Evolutionary conservation across 2,329 filamentous ascomycete genomes (phyloP).

Genomic region (Balansia obtecta): DNA sequence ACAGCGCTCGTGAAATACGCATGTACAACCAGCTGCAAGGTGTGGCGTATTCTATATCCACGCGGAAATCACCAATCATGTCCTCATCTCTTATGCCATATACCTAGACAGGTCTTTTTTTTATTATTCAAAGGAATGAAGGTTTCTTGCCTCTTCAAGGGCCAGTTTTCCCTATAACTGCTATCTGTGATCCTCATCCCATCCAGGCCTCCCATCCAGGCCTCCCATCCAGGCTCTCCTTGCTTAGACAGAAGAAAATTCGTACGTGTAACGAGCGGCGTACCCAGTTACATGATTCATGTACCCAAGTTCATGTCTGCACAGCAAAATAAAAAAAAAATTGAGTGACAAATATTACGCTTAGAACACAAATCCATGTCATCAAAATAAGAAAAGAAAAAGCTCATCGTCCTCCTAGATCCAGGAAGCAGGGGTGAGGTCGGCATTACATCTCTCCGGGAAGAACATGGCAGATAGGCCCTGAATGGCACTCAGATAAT

Average conservation of each 20-base stretch:
- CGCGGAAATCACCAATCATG: constrained; percentile 13
- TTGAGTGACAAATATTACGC: no score
- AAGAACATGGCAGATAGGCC: constrained; percentile 53
- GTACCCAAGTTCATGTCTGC: constrained; percentile 10
- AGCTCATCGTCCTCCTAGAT: constrained; percentile 27
- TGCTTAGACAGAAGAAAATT: background rate
- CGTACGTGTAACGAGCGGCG: constrained; percentile 2
- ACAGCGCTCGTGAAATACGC: background rate
- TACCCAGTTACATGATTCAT: constrained; percentile 1
- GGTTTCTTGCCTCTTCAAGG: constrained; percentile 1
- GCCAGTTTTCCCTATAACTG: constrained; percentile 4
- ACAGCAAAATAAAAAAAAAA: constrained; percentile 15
- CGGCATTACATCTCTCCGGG: constrained; percentile 21
- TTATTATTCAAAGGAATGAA: background rate
- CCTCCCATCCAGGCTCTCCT: background rate
- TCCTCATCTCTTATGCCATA: constrained; percentile 5
- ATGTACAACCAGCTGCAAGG: background rate
- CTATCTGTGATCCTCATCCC: constrained; percentile 5
- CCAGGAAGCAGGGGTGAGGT: constrained; percentile 30
- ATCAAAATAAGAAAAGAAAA: no score
- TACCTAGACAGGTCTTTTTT: background rate
- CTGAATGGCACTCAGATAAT: constrained; percentile 75
- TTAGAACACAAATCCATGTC: background rate
- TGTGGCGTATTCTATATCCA: constrained; percentile 9
- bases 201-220: background rate